A percentile compares a stretch with the other conserved stretches of the same genome.
Evolutionary conservation across 2,329 filamentous ascomycete species (phyloP).

Genomic region (Pseudogymnoascus sp.): DNA sequence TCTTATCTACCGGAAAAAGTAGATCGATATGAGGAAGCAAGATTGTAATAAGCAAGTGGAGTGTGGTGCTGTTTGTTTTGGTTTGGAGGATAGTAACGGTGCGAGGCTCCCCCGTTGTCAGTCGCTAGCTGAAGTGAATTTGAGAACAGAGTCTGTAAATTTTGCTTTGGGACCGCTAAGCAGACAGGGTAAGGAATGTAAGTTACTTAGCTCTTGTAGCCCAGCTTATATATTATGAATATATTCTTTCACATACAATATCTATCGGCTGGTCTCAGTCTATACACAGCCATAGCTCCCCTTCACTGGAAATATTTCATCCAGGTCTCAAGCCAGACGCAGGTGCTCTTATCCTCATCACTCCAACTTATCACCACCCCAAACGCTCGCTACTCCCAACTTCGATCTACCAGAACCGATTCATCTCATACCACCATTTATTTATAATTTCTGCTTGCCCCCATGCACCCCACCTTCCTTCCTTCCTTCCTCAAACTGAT

Average conservation of each 20-base stretch:
- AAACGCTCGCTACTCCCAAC: neutral
- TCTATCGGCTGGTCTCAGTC: neutral
- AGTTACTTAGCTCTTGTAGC: neutral
- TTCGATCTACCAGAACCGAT: neutral
- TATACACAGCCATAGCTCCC: neutral
- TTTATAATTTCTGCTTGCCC: neutral
- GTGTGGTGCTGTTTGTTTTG: neutral
- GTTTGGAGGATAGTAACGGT: neutral
- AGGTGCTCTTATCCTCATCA: neutral
- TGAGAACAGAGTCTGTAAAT: neutral
- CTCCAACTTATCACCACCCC: neutral
- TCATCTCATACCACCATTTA: neutral
- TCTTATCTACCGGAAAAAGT: neutral
- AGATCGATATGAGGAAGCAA: neutral
- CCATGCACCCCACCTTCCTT: neutral
- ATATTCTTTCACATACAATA: neutral
- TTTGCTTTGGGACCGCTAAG: neutral
- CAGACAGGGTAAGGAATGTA: neutral
- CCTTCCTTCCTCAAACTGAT: conserved; percentile 3
- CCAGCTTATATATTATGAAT: neutral
- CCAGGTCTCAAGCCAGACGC: neutral
- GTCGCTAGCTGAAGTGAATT: neutral
- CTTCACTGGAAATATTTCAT: neutral
- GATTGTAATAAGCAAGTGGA: neutral
- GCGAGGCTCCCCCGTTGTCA: neutral